Percentiles rank a stretch among this genome's conserved stretches.
phyloP scores from a whole-genome alignment of 2,329 filamentous ascomycete genomes.

The Tolypocladium guangdongense region DNA sequence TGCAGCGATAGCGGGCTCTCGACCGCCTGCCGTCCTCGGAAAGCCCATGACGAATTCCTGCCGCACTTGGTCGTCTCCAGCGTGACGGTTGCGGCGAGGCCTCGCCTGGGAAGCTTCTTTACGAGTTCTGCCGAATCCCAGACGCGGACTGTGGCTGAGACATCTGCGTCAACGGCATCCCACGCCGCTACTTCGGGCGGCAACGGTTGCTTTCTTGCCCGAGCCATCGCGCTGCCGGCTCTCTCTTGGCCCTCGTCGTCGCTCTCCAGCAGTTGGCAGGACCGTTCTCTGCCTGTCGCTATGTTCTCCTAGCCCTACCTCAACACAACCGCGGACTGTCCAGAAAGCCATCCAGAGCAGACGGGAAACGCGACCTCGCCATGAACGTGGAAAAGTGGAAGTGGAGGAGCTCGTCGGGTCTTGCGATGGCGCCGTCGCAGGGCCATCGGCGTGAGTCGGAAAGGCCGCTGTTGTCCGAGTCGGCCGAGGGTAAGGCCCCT shows the following conservation, averaged over 20 bases:
- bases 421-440: slow-evolving; percentile 12
- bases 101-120: slow-evolving; percentile 1
- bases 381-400: slow-evolving; percentile 25
- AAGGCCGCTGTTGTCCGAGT: slow-evolving; percentile 10
- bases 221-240: background rate
- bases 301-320: background rate
- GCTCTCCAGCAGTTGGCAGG: background rate
- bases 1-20: background rate
- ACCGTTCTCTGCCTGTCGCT: background rate
- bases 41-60: background rate
- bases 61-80: slow-evolving; percentile 6
- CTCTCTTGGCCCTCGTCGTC: background rate
- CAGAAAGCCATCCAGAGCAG: background rate
- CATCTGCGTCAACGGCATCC: slow-evolving; percentile 6
- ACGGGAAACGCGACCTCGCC: slow-evolving; percentile 1
- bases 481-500: slow-evolving; percentile 21
- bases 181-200: background rate
- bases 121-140: slow-evolving; percentile 4
- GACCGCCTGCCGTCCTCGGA: background rate
- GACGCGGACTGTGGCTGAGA: slow-evolving; percentile 12
- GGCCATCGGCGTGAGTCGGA: slow-evolving; percentile 9
- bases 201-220: background rate
- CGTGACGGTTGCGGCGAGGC: slow-evolving; percentile 10
- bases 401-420: slow-evolving; percentile 19
- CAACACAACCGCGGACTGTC: background rate